Evolutionary conservation across 1,284 basidiomycete species (phyloP).

Genomic region (Cutaneotrichosporon sp.): DNA sequence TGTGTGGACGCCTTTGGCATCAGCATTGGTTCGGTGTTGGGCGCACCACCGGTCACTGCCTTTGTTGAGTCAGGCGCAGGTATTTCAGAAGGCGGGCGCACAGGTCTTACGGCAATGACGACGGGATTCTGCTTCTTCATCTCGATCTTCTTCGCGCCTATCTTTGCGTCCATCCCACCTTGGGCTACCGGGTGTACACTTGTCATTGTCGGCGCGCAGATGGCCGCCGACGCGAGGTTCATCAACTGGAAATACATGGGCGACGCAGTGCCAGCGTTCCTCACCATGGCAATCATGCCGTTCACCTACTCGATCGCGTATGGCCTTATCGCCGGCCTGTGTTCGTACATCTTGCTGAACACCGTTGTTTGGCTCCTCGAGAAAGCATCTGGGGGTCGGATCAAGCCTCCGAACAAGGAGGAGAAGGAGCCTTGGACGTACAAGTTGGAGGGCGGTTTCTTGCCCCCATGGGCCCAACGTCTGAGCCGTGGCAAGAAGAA

Average conservation of each 20-base stretch:
- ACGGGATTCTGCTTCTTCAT: conserved; percentile 75
- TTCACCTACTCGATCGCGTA: conserved; percentile 53
- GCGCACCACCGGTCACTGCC: conserved; percentile 80
- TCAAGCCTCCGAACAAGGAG: conserved; percentile 14
- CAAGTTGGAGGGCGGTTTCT: conserved; percentile 20
- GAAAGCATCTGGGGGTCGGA: conserved; percentile 9
- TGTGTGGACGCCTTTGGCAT: conserved; percentile 53
- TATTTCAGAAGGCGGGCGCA: conserved; percentile 73
- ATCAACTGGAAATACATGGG: conserved; percentile 87
- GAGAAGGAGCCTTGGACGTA: conserved; percentile 21
- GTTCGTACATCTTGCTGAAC: conserved; percentile 20
- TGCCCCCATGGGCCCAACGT: conserved; percentile 14
- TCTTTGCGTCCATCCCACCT: conserved; percentile 77
- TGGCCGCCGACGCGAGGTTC: conserved; percentile 79
- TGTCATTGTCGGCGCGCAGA: conserved; percentile 78
- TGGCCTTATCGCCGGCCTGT: conserved; percentile 20
- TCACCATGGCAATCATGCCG: conserved; percentile 71
- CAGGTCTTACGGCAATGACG: conserved; percentile 73
- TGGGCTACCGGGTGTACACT: conserved; percentile 87
- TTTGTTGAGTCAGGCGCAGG: conserved; percentile 56
- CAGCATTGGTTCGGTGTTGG: conserved; percentile 55
- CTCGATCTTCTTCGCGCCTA: conserved; percentile 81
- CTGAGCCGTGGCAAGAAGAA: conserved; percentile 13
- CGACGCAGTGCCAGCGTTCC: conserved; percentile 76
- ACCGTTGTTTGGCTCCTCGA: conserved; percentile 13